phyloP scores from a whole-genome alignment of 768 basidiomycete species.

The Russula sp. region DNA sequence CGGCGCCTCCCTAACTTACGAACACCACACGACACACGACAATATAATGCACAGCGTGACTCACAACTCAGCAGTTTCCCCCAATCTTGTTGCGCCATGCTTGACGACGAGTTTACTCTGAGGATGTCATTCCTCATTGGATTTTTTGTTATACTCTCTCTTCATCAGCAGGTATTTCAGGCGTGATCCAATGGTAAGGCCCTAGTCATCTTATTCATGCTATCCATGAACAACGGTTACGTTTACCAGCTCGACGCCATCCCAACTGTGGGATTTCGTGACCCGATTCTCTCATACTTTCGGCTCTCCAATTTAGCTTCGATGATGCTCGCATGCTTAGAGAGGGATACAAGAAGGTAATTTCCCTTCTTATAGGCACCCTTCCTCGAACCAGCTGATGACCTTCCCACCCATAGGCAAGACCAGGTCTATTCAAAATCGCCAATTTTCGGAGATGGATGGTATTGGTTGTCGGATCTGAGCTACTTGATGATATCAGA shows the following conservation, averaged over 20 bases:
- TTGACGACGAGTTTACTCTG: background rate
- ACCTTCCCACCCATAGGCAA: background rate
- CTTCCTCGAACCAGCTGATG: background rate
- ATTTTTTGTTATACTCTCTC: background rate
- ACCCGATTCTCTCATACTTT: constrained; percentile 34
- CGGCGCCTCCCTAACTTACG: too few relatives aligned
- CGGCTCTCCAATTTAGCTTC: background rate
- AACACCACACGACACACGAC: too few relatives aligned
- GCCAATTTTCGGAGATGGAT: background rate
- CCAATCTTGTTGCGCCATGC: too few relatives aligned
- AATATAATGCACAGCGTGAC: too few relatives aligned
- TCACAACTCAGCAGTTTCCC: too few relatives aligned
- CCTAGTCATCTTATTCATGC: background rate
- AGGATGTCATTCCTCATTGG: background rate
- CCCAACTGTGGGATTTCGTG: constrained; percentile 8
- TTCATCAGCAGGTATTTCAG: background rate
- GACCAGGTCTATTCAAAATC: background rate
- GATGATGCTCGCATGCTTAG: background rate
- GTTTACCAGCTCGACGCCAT: background rate
- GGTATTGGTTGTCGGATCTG: background rate
- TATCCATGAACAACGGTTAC: background rate
- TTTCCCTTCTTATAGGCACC: background rate
- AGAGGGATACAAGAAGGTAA: constrained; percentile 10
- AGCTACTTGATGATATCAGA: background rate
- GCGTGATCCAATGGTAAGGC: background rate